phyloP scores from a whole-genome alignment of 805 yeast species.

The Saccharomycopsis selenospora region DNA sequence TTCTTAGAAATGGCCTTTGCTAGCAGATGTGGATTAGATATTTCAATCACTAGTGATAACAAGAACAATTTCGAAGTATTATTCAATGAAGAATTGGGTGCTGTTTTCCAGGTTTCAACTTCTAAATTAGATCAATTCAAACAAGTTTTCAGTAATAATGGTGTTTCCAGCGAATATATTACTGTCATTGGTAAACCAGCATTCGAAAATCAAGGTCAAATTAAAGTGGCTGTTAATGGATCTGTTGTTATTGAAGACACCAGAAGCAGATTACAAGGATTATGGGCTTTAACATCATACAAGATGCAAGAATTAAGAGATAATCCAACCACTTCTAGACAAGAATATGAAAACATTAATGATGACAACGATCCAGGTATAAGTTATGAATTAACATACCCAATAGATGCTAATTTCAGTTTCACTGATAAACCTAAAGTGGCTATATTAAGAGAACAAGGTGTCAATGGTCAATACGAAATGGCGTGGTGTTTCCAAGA shows the following conservation, averaged over 20 bases:
- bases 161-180: slow-evolving; percentile 48
- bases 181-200: slow-evolving; percentile 65
- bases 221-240: slow-evolving; percentile 44
- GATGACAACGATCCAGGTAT: slow-evolving; percentile 91
- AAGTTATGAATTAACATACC: slow-evolving; percentile 67
- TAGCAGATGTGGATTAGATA: slow-evolving; percentile 74
- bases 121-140: slow-evolving; percentile 49
- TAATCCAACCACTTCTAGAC: slow-evolving; percentile 83
- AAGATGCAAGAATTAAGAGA: slow-evolving; percentile 88
- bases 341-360: slow-evolving; percentile 66
- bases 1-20: slow-evolving; percentile 96
- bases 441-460: slow-evolving; percentile 96
- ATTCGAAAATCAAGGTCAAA: slow-evolving; percentile 39
- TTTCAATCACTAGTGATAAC: slow-evolving; percentile 35
- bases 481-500: slow-evolving; percentile 96
- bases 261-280: slow-evolving; percentile 65
- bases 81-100: slow-evolving; percentile 93
- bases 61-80: slow-evolving; percentile 47
- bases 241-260: slow-evolving; percentile 40
- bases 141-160: slow-evolving; percentile 46
- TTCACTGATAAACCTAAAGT: slow-evolving; percentile 63
- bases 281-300: slow-evolving; percentile 85
- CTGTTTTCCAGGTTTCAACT: slow-evolving; percentile 78
- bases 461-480: slow-evolving; percentile 96
- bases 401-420: slow-evolving; percentile 44